phyloP scores from a whole-genome alignment of 306 rosid species.

The Trifolium fragiferum region DNA sequence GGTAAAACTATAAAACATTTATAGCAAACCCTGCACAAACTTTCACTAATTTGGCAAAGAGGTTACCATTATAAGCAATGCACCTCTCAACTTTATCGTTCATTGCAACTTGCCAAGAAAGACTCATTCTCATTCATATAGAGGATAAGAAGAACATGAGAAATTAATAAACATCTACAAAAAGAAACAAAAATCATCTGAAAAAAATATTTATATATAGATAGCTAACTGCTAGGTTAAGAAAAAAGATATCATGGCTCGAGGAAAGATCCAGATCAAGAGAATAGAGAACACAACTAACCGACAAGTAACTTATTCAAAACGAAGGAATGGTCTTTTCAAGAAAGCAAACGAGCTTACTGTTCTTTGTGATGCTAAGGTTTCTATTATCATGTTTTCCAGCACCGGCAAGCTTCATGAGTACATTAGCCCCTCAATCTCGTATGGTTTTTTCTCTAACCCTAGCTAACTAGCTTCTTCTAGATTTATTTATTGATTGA shows the following conservation, averaged over 20 bases:
- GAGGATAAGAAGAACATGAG: background rate
- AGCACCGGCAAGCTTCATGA: constrained; percentile 74
- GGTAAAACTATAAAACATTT: constrained; percentile 35
- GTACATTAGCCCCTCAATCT: constrained; percentile 64
- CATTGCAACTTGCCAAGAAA: background rate
- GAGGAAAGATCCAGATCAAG: constrained; percentile 98
- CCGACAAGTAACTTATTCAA: constrained; percentile 87
- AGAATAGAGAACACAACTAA: constrained; percentile 80
- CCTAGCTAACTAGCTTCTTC: constrained; percentile 13
- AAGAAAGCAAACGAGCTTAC: constrained; percentile 91
- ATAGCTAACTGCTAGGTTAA: background rate
- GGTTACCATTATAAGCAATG: constrained; percentile 58
- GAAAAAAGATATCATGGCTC: constrained; percentile 54
- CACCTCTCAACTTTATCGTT: constrained; percentile 11
- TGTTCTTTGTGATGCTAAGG: constrained; percentile 88
- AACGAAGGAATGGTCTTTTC: constrained; percentile 81
- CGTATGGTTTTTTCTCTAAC: constrained; percentile 50
- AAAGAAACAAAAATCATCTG: background rate
- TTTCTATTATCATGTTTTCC: constrained; percentile 75
- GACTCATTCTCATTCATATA: background rate
- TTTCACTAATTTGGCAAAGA: constrained; percentile 58
- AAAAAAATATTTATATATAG: background rate
- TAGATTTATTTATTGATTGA: background rate
- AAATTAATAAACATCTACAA: background rate
- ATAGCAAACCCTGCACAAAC: constrained; percentile 48